These are phyloP conservation scores for Xenosphaeropsis pyriputrescens DNA, from an alignment of 2,329 filamentous ascomycete species.

Conservation along the genomic window DNA sequence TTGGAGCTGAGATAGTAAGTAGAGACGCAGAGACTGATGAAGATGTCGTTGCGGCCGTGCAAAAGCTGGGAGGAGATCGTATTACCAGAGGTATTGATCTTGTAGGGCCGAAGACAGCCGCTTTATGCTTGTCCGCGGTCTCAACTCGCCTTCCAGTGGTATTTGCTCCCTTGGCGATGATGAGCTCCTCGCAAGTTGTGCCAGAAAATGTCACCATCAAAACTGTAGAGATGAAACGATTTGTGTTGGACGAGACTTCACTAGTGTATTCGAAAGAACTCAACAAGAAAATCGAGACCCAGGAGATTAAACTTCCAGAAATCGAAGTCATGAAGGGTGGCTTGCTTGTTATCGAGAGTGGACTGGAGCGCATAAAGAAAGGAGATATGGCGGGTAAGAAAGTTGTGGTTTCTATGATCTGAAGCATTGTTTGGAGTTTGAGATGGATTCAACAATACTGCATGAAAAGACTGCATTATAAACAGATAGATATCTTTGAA, in stretches of 20 bases:
- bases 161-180: conserved; percentile 22
- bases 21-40: conserved; percentile 18
- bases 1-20: conserved; percentile 20
- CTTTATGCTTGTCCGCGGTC: conserved; percentile 14
- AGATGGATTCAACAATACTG: too few relatives aligned
- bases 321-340: conserved; percentile 20
- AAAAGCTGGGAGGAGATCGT: conserved; percentile 9
- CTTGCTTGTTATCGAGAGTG: conserved; percentile 15
- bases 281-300: conserved; percentile 17
- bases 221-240: conserved; percentile 25
- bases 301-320: conserved; percentile 15
- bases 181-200: conserved; percentile 11
- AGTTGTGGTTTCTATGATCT: conserved; percentile 16
- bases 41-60: conserved; percentile 19
- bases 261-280: conserved; percentile 16
- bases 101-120: conserved; percentile 21
- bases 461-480: too few relatives aligned
- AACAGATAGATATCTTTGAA: too few relatives aligned
- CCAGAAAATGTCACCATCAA: conserved; percentile 18
- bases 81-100: conserved; percentile 23
- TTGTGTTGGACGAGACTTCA: conserved; percentile 18
- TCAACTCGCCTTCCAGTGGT: conserved; percentile 10
- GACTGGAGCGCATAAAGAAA: conserved; percentile 19
- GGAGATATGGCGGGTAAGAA: conserved; percentile 20
- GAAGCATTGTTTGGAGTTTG: not conserved